Evolutionary conservation across 148 eudicot species (phyloP), one percentile per base, ranked within the genome.

Genomic region (Simmondsia chinensis): DNA sequence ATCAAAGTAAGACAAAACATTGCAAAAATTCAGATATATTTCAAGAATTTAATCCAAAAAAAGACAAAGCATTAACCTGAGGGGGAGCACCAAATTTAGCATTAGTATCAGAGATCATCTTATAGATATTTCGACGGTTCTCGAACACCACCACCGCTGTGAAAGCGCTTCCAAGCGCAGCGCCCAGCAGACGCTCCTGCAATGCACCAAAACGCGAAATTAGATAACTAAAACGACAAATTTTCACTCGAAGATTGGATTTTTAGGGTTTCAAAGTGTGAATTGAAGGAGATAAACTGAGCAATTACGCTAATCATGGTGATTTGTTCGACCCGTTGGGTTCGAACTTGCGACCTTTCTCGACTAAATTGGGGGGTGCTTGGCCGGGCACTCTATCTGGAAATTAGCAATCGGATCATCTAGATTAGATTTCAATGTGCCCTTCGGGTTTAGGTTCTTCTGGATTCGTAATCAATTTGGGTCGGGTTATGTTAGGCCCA

Each of bases 141-240:
- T 83, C 78, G 50, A 76, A 68, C 2, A 79, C 61, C 20, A 61
- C 39, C 27, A 39, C 61, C 2, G 71, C 73, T 14, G 71, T 42
- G 4, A 79, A 34, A 11, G 50, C 25, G 20, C 61, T 65, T 10
- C 94, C 87, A 11, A 83, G 57, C 6, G 87, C 82, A 34, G 72
- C 70, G 12, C 83, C 94, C 1, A 83, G 75, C 3, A 83, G 45
- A 17, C 94, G 83, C 72, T 83, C 84, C 94, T 79, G 83, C 46
- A 32, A 53, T 20, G 25, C 22, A 46, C 25, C n/a, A 14, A 38
- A 42, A 18, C 20, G 20, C n/a, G 2, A 48, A 5, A 29, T 20
- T 7, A 24, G 12, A 14, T 24, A 50, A 36, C 17, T 33, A 7
- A 38, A 20, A 33, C 32, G 18, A 29, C 9, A 36, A 15, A 37